Percentiles rank a stretch among this genome's conserved stretches.
phyloP scores from a whole-genome alignment of 768 basidiomycete species.

The Ramaria rubella region DNA sequence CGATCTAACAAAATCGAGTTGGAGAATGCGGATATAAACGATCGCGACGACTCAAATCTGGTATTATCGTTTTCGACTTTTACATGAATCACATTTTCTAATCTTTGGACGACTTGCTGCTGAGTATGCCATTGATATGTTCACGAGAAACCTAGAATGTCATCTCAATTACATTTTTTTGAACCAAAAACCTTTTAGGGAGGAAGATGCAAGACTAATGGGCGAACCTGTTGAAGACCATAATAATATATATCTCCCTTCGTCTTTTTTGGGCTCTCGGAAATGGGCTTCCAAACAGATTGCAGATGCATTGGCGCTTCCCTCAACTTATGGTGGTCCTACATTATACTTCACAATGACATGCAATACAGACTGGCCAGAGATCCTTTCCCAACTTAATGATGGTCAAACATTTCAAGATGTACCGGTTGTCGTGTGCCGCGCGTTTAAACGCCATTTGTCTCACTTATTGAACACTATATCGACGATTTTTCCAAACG shows the following conservation, averaged over 20 bases:
- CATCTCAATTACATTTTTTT: no score
- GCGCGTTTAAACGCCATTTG: constrained; percentile 32
- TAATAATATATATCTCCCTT: constrained; percentile 31
- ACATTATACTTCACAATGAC: constrained; percentile 37
- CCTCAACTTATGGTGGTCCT: constrained; percentile 22
- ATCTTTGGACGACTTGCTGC: constrained; percentile 29
- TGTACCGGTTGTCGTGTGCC: constrained; percentile 29
- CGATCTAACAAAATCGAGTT: background rate
- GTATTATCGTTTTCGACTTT: constrained; percentile 27
- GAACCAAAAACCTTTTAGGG: constrained; percentile 19
- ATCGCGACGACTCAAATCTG: constrained; percentile 22
- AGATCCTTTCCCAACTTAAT: constrained; percentile 24
- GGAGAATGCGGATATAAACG: no score
- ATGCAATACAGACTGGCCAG: constrained; percentile 36
- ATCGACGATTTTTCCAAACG: constrained; percentile 25
- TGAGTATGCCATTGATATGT: constrained; percentile 37
- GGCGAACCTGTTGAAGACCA: constrained; percentile 16
- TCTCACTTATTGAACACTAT: constrained; percentile 20
- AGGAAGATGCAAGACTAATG: constrained; percentile 28
- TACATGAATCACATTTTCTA: constrained; percentile 26
- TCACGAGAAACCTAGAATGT: constrained; percentile 29
- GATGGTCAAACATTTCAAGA: constrained; percentile 32
- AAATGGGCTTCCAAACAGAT: constrained; percentile 35
- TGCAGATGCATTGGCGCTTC: constrained; percentile 32
- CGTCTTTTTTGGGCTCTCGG: no score